Conservation (phyloP, 352 stramenopile species). For the Globisporangium apiculatum region DNA sequence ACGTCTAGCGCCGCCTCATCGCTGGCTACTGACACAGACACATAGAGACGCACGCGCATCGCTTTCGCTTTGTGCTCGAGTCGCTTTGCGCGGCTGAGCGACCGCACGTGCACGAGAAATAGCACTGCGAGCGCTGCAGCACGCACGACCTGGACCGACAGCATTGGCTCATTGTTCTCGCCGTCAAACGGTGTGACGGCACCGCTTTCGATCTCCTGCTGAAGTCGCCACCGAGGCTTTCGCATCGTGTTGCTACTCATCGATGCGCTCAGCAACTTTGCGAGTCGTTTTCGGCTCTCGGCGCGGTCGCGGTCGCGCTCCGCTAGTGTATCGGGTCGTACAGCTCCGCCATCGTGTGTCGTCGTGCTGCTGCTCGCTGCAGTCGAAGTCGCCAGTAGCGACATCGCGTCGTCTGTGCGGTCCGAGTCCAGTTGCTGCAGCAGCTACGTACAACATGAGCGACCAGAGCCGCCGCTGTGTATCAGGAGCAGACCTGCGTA, state of each 20-base stretch:
- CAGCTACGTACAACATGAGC: conserved; percentile 13
- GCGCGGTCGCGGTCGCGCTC: conserved; percentile 24
- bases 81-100: conserved; percentile 27
- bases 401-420: conserved; percentile 2
- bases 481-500: too few species aligned
- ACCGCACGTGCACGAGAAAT: conserved; percentile 18
- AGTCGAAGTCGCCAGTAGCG: not conserved
- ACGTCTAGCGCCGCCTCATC: too few species aligned
- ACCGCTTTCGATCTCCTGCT: conserved; percentile 24
- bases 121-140: conserved; percentile 26
- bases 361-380: not conserved
- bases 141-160: conserved; percentile 33
- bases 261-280: conserved; percentile 30
- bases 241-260: conserved; percentile 16
- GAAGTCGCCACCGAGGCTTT: conserved; percentile 46
- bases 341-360: not conserved
- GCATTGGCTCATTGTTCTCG: conserved; percentile 18
- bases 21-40: too few species aligned
- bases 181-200: conserved; percentile 20
- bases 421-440: conserved; percentile 25
- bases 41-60: conserved; percentile 15
- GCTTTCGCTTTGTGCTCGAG: conserved; percentile 29
- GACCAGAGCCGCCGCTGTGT: too few species aligned
- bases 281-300: conserved; percentile 34
- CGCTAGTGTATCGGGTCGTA: not conserved